A percentile compares a stretch with the other conserved stretches of the same genome.
phyloP scores from a whole-genome alignment of 148 eudicot genomes.

The Beta vulgaris region DNA sequence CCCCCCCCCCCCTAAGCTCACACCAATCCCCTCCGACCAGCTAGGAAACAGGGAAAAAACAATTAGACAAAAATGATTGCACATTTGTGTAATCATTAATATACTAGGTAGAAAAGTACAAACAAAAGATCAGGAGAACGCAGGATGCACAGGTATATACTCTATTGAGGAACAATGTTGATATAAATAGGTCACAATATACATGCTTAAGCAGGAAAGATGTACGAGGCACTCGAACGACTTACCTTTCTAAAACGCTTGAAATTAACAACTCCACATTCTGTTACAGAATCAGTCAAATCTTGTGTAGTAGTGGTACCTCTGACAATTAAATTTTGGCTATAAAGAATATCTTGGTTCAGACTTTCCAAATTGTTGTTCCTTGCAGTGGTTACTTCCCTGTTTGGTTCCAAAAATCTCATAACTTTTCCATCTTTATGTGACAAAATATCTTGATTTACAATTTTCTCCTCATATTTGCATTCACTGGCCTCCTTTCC shows the following conservation, averaged over 20 bases:
- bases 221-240: background rate
- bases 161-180: background rate
- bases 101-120: background rate
- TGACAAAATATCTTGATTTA: conserved; percentile 25
- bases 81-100: background rate
- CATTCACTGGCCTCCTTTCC: conserved; percentile 25
- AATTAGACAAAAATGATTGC: background rate
- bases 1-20: too few species aligned
- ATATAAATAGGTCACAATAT: too few species aligned
- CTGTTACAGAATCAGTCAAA: conserved; percentile 31
- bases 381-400: conserved; percentile 28
- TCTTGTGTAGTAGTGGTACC: conserved; percentile 34
- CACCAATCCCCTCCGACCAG: background rate
- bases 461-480: conserved; percentile 20
- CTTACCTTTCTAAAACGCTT: conserved; percentile 90
- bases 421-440: conserved; percentile 18
- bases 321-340: conserved; percentile 69
- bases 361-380: conserved; percentile 50
- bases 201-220: background rate
- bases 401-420: conserved; percentile 35
- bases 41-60: background rate
- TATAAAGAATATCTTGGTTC: conserved; percentile 66
- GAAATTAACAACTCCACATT: conserved; percentile 54
- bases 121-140: background rate
- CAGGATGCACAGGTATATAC: background rate